phyloP scores from a whole-genome alignment of 2,329 filamentous ascomycete species.

The Colletotrichum sidae region DNA sequence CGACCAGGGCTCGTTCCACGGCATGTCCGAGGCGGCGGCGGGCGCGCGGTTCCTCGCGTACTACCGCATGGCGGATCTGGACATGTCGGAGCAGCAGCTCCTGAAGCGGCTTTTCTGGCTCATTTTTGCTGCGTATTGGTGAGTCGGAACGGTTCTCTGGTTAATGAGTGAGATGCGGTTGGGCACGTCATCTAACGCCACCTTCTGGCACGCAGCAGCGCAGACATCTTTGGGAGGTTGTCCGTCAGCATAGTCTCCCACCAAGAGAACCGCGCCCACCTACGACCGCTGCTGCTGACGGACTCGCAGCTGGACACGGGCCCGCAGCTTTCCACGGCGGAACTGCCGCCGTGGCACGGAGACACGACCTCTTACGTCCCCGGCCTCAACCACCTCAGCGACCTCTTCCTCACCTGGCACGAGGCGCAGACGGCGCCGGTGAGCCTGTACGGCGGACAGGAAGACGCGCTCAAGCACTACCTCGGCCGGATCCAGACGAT shows the following conservation, averaged over 20 bases:
- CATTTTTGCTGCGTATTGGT: constrained; percentile 42
- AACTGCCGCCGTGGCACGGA: constrained; percentile 45
- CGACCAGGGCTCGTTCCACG: constrained; percentile 36
- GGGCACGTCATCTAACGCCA: background rate
- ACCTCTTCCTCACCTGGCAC: constrained; percentile 50
- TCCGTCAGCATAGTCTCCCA: constrained; percentile 43
- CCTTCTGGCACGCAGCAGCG: constrained; percentile 40
- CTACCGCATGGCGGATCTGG: constrained; percentile 41
- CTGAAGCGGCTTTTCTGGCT: constrained; percentile 50
- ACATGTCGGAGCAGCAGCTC: constrained; percentile 45
- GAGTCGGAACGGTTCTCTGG: background rate
- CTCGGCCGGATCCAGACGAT: constrained; percentile 43
- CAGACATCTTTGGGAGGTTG: constrained; percentile 45
- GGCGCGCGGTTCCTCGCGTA: constrained; percentile 46
- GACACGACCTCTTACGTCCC: constrained; percentile 47
- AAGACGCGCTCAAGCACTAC: constrained; percentile 27
- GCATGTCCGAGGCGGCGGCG: constrained; percentile 43
- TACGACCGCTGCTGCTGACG: constrained; percentile 43
- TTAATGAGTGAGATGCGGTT: too few species aligned
- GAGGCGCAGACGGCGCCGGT: constrained; percentile 40
- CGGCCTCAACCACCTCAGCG: constrained; percentile 47
- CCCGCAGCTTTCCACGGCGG: constrained; percentile 22
- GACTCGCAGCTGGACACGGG: constrained; percentile 47
- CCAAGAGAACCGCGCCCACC: constrained; percentile 40
- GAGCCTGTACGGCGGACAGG: constrained; percentile 26